Percentiles rank a stretch among this genome's conserved stretches.
These are phyloP conservation scores for Huiozyma naganishii DNA, from an alignment of 805 yeast genomes.

Conservation along the genomic window DNA sequence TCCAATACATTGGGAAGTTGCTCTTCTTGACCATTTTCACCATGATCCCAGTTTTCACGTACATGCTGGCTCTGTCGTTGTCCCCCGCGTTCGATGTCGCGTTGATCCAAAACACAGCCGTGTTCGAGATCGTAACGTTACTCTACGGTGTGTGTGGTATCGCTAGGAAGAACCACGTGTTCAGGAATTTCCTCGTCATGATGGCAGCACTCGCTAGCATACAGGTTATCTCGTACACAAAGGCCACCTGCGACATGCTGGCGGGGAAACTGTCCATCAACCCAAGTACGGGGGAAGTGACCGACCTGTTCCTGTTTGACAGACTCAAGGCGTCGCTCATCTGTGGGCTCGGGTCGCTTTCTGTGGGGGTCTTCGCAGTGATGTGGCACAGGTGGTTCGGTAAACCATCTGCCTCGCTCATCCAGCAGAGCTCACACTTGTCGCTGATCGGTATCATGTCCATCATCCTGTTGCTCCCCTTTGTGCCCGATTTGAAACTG, in stretches of 20 bases:
- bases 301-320: conserved; percentile 27
- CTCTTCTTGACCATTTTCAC: conserved; percentile 10
- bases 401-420: conserved; percentile 10
- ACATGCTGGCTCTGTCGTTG: conserved; percentile 14
- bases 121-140: conserved; percentile 25
- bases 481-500: conserved; percentile 8
- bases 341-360: conserved; percentile 24
- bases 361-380: conserved; percentile 25
- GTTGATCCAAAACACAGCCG: conserved; percentile 20
- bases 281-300: conserved; percentile 25
- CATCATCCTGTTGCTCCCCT: conserved; percentile 15
- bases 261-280: conserved; percentile 26
- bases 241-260: conserved; percentile 24
- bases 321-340: conserved; percentile 26
- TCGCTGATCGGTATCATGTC: conserved; percentile 17
- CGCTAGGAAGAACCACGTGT: conserved; percentile 16
- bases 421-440: conserved; percentile 7
- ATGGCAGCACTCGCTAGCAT: conserved; percentile 21
- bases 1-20: conserved; percentile 9
- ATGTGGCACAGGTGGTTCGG: conserved; percentile 24
- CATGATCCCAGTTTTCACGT: conserved; percentile 14
- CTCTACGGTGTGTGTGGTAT: conserved; percentile 24
- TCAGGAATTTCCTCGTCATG: conserved; percentile 21
- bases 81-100: conserved; percentile 24
- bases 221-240: conserved; percentile 24